Percentiles rank a stretch among this genome's conserved stretches.
phyloP scores from a whole-genome alignment of 78 protist genomes.

The Monocercomonoides exilis region DNA sequence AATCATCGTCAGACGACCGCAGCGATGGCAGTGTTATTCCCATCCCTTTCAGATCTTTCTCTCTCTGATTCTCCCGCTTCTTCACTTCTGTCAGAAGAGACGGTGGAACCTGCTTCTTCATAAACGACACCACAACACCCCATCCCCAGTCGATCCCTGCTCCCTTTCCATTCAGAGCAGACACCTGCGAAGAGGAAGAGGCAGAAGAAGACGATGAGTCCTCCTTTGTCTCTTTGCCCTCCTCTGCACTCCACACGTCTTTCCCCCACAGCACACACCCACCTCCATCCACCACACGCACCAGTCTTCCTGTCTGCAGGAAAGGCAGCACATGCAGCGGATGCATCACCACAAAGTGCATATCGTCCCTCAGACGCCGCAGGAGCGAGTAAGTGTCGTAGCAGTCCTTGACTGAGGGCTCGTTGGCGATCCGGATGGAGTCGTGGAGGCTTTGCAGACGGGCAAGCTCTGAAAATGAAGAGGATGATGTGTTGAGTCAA shows the following conservation, averaged over 20 bases:
- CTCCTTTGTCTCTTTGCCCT: background rate
- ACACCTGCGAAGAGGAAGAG: background rate
- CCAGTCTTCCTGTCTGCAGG: constrained; percentile 70
- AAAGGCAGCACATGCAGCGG: constrained; percentile 59
- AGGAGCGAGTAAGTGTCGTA: background rate
- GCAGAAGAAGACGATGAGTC: no score
- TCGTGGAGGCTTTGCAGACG: background rate
- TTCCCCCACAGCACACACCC: background rate
- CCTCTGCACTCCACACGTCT: background rate
- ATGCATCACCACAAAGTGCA: constrained; percentile 33
- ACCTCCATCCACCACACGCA: constrained; percentile 22
- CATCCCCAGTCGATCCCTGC: background rate
- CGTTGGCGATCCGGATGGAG: background rate
- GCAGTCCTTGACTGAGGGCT: background rate
- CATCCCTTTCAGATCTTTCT: no score
- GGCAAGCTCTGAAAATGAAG: background rate
- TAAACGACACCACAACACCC: background rate
- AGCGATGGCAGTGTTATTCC: no score
- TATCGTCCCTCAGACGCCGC: constrained; percentile 22
- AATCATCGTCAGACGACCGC: background rate
- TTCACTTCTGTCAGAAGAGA: no score
- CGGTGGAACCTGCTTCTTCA: no score
- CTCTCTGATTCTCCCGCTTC: no score
- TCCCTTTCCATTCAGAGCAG: constrained; percentile 22
- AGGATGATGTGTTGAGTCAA: constrained; percentile 7